Evolutionary conservation across 2,329 filamentous ascomycete genomes (phyloP), one percentile per base, ranked within the genome.

Genomic region (Volutella citrinella): DNA sequence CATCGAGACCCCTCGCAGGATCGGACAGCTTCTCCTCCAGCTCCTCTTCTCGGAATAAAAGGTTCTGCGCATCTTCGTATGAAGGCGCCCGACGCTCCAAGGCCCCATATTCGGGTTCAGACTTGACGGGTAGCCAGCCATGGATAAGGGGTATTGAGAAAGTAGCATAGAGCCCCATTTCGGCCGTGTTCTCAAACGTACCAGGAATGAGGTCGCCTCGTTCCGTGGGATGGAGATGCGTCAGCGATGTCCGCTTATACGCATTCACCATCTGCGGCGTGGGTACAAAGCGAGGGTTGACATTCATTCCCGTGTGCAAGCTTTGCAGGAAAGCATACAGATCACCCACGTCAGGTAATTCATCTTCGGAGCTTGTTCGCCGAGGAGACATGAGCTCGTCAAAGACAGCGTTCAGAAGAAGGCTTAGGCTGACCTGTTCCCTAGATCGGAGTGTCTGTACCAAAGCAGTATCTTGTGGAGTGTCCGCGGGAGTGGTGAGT

Each of bases 291-390:
- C 85, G 80, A 4, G 93, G 93, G 46, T 98, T 98, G 37, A 97
- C 91, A 52, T 97, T 98, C 87, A 98, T 95, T 22, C 93, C 93
- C 0, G 90, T 97, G 50, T 96, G 88, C 4, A 98, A 68, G 27
- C 87, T 86, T 36, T 93, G 78, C 3, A 98, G 69, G 54, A 98
- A 98, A 7, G 76, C 73, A 58, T 95, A 95, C 2, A 98, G 70
- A 39, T 95, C 90, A 21, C 82, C 77, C 9, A 97, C 84, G 56
- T 97, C 93, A 0, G 91, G 91, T 16, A 97, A 64, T 12, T 79
- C 68, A 2, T 73, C 74, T 20, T 82, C 77, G 4, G 67, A 62
- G 29, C 78, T 76, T 1, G 78, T 81, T 32, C 84, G 71, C 32
- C 84, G 66, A 8, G 80, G 79, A 4, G 87, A 90, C 69, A 94